phyloP scores from a whole-genome alignment of 106 monocot genomes.

The Apostasia shenzhenica region DNA sequence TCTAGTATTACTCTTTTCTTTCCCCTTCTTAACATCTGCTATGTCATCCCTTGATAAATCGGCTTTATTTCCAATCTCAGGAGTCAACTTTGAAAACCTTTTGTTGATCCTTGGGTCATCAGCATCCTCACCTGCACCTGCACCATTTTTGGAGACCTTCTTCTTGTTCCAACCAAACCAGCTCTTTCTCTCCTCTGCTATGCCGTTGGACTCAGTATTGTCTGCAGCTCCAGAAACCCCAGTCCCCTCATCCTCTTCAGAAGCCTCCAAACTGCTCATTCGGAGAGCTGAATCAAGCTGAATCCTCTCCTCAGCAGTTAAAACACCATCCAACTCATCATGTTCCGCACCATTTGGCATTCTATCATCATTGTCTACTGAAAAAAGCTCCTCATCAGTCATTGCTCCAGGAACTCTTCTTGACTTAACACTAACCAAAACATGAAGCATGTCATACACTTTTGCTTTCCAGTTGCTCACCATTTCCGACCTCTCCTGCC shows the following conservation, averaged over 20 bases:
- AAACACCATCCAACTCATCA: constrained; percentile 65
- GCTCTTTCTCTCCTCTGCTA: constrained; percentile 58
- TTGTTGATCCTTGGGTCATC: constrained; percentile 26
- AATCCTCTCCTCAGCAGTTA: constrained; percentile 80
- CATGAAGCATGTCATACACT: constrained; percentile 92
- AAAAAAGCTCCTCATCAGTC: constrained; percentile 90
- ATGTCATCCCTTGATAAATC: constrained; percentile 31
- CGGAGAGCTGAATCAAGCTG: constrained; percentile 80
- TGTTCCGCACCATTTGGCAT: constrained; percentile 24
- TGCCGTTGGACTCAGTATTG: constrained; percentile 29
- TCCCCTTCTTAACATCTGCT: constrained; percentile 41
- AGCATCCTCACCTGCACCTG: constrained; percentile 20
- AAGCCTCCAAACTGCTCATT: constrained; percentile 43
- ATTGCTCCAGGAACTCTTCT: constrained; percentile 91
- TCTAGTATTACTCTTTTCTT: constrained; percentile 55
- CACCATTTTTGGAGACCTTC: constrained; percentile 30
- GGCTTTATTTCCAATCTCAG: constrained; percentile 33
- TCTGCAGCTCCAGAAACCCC: constrained; percentile 11
- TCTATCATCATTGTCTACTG: constrained; percentile 50
- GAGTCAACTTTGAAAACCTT: constrained; percentile 21
- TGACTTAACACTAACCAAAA: constrained; percentile 88
- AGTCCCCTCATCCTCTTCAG: constrained; percentile 45
- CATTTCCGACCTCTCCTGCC: constrained; percentile 79
- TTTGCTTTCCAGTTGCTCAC: constrained; percentile 91
- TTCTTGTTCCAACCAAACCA: constrained; percentile 82